phyloP scores from a whole-genome alignment of 805 yeast genomes.

The Wickerhamomyces canadensis region DNA sequence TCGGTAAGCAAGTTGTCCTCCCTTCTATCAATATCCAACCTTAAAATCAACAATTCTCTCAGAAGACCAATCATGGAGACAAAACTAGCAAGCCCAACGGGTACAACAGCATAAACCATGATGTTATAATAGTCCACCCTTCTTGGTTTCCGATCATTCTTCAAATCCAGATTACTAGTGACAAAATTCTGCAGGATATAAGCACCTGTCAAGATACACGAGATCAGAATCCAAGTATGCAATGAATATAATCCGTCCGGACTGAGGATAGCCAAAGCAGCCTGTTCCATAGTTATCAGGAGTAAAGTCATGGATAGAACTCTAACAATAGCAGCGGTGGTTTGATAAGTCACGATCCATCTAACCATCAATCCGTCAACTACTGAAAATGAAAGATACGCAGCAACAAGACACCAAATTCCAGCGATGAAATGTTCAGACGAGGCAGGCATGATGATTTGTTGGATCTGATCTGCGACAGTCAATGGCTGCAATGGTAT shows the following conservation, averaged over 20 bases:
- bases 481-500: not conserved
- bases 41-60: slow-evolving; percentile 66
- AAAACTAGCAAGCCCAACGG: slow-evolving; percentile 92
- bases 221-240: slow-evolving; percentile 89
- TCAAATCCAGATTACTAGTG: slow-evolving; percentile 61
- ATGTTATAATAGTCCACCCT: slow-evolving; percentile 84
- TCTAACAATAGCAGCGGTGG: slow-evolving; percentile 82
- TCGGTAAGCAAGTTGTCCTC: slow-evolving; percentile 2
- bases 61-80: slow-evolving; percentile 83
- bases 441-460: slow-evolving; percentile 42
- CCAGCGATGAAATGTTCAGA: slow-evolving; percentile 80
- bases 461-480: slow-evolving; percentile 5
- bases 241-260: slow-evolving; percentile 67
- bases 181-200: slow-evolving; percentile 85
- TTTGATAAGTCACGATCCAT: slow-evolving; percentile 89
- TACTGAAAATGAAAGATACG: slow-evolving; percentile 76
- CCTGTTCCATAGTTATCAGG: slow-evolving; percentile 63
- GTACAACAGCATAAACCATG: slow-evolving; percentile 96
- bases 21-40: slow-evolving; percentile 47
- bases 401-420: slow-evolving; percentile 89
- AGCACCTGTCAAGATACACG: slow-evolving; percentile 73
- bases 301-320: slow-evolving; percentile 79
- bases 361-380: slow-evolving; percentile 87
- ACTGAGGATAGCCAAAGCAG: slow-evolving; percentile 61
- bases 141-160: slow-evolving; percentile 34